A percentile compares a stretch with the other conserved stretches of the same genome.
Conservation (phyloP, 2,329 filamentous ascomycete species). For the Nothophaeocryptopus gaeumannii region DNA sequence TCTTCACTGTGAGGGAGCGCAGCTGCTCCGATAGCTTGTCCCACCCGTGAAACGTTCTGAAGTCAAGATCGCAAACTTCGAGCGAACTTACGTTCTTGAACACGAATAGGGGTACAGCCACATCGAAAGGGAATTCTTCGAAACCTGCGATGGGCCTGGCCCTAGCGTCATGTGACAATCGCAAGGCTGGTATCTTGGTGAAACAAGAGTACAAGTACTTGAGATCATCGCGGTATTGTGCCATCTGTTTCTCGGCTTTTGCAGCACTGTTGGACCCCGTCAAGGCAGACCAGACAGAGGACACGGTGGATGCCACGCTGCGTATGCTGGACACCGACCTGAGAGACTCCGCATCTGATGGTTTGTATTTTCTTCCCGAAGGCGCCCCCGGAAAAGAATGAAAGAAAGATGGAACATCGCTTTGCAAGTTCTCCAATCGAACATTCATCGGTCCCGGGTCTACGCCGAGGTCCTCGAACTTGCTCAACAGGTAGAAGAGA, state of each 20-base stretch:
- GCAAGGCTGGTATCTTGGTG: slow-evolving; percentile 92
- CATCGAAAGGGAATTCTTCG: slow-evolving; percentile 94
- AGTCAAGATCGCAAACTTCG: slow-evolving; percentile 93
- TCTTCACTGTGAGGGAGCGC: slow-evolving; percentile 81
- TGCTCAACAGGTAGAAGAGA: slow-evolving; percentile 91
- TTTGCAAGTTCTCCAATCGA: slow-evolving; percentile 88
- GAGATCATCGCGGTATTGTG: slow-evolving; percentile 77
- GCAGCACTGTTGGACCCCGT: slow-evolving; percentile 77
- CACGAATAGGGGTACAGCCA: slow-evolving; percentile 88
- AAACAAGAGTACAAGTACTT: slow-evolving; percentile 98
- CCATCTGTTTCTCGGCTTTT: slow-evolving; percentile 86
- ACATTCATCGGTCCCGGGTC: slow-evolving; percentile 94
- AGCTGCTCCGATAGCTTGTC: slow-evolving; percentile 89
- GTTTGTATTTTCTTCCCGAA: slow-evolving; percentile 63
- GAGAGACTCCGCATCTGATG: slow-evolving; percentile 83
- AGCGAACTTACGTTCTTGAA: slow-evolving; percentile 96
- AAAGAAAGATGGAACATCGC: slow-evolving; percentile 83
- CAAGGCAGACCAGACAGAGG: slow-evolving; percentile 84
- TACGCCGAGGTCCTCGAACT: slow-evolving; percentile 89
- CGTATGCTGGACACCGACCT: slow-evolving; percentile 94
- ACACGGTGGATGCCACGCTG: slow-evolving; percentile 97
- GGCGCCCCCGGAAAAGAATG: slow-evolving; percentile 90
- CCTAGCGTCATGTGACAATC: slow-evolving; percentile 87
- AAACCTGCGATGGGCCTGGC: slow-evolving; percentile 87
- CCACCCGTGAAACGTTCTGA: slow-evolving; percentile 96